These are phyloP conservation scores for Rhizoclosmatium globosum DNA, from an alignment of 192 early-diverging fungal species.

Conservation along the genomic window DNA sequence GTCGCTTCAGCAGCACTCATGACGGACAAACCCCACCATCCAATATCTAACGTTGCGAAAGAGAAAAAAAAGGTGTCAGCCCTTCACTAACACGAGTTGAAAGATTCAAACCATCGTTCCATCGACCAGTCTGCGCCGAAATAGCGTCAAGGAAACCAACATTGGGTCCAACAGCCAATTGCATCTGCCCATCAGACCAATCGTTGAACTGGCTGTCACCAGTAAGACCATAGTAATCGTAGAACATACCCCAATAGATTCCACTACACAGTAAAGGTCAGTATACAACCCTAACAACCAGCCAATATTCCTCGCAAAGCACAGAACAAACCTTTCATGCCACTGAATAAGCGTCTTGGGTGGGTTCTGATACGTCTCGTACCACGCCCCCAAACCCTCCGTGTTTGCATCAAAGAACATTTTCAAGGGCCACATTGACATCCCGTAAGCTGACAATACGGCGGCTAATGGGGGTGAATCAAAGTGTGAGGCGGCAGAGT, in stretches of 20 bases:
- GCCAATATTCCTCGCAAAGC: no score
- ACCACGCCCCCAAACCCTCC: not conserved
- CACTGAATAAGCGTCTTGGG: constrained; percentile 11
- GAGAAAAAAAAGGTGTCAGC: not conserved
- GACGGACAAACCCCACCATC: constrained; percentile 15
- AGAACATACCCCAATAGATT: not conserved
- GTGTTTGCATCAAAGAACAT: constrained; percentile 19
- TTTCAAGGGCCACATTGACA: not conserved
- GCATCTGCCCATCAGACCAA: constrained; percentile 12
- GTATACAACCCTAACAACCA: not conserved
- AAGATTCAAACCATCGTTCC: not conserved
- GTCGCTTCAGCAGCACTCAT: constrained; percentile 37
- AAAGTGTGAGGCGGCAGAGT: no score
- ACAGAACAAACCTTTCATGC: constrained; percentile 11
- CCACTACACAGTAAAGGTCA: not conserved
- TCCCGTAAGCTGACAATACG: constrained; percentile 6
- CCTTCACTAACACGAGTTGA: not conserved
- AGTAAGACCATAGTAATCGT: constrained; percentile 8
- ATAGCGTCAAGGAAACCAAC: constrained; percentile 33
- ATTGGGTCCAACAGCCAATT: constrained; percentile 13
- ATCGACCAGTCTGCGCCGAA: no score
- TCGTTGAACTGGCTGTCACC: not conserved
- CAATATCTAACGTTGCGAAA: constrained; percentile 5
- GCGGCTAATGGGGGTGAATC: not conserved
- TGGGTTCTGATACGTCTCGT: not conserved